Evolutionary conservation across 2,329 filamentous ascomycete species (phyloP).

Genomic region (Mycocentrospora acerina): DNA sequence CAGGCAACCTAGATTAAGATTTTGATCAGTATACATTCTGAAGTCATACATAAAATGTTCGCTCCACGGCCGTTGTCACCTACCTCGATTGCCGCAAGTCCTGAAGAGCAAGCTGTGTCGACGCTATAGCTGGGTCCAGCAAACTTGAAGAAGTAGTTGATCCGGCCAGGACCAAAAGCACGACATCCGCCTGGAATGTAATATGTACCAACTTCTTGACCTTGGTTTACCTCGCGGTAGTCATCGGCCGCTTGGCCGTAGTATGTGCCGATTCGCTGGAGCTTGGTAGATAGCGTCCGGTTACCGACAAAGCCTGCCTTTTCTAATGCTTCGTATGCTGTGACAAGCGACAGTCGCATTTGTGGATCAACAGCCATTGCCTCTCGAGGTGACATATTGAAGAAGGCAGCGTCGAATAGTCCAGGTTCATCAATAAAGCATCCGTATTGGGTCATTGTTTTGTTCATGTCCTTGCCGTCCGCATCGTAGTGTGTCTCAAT

Average conservation of each 20-base stretch:
- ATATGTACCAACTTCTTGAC: constrained; percentile 49
- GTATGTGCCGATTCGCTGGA: constrained; percentile 31
- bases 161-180: constrained; percentile 54
- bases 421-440: constrained; percentile 19
- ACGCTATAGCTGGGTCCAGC: constrained; percentile 44
- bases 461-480: neutral
- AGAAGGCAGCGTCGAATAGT: constrained; percentile 19
- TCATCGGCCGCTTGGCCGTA: constrained; percentile 18
- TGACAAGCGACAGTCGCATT: constrained; percentile 16
- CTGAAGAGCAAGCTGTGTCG: constrained; percentile 39
- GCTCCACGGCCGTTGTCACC: too few species aligned
- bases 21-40: too few species aligned
- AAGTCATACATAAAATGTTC: too few species aligned
- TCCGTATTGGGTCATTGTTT: constrained; percentile 3
- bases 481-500: too few species aligned
- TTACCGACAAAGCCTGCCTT: constrained; percentile 9
- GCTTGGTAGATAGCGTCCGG: constrained; percentile 25
- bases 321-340: constrained; percentile 22
- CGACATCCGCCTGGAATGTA: constrained; percentile 54
- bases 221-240: too few species aligned
- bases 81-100: constrained; percentile 25
- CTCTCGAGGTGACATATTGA: constrained; percentile 25
- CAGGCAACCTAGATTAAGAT: constrained; percentile 18
- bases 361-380: constrained; percentile 20
- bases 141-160: constrained; percentile 41